Conservation (phyloP, 257 asterid species). For the Solanum acaule region DNA sequence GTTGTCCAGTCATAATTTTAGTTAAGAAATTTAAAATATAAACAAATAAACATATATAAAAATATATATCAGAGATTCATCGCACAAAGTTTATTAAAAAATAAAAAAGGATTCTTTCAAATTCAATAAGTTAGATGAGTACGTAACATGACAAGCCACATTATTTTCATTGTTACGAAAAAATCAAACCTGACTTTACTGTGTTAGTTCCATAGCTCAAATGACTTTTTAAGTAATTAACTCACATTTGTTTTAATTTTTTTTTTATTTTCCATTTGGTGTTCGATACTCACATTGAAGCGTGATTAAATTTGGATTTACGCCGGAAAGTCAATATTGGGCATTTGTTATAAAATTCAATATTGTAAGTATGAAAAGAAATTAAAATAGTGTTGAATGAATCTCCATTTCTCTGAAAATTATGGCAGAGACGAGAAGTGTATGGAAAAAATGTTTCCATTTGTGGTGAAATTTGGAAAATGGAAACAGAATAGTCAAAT, state of each 20-base stretch:
- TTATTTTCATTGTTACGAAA: too few species aligned
- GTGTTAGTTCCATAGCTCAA: not conserved
- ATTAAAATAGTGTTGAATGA: not conserved
- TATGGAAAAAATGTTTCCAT: not conserved
- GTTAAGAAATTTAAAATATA: too few species aligned
- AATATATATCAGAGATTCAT: too few species aligned
- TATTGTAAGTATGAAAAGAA: not conserved
- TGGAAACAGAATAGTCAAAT: not conserved
- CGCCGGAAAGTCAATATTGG: too few species aligned
- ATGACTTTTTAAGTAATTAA: not conserved
- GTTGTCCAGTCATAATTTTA: too few species aligned
- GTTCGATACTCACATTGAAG: not conserved
- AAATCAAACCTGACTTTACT: not conserved
- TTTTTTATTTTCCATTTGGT: too few species aligned
- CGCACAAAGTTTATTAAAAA: not conserved
- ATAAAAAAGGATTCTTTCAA: too few species aligned
- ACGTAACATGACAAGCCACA: not conserved
- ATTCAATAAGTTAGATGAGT: not conserved
- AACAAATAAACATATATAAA: too few species aligned
- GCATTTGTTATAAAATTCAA: not conserved
- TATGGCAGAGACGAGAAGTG: not conserved
- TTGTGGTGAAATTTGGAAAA: not conserved
- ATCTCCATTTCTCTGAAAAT: not conserved
- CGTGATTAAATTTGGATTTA: accelerated
- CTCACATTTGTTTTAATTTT: not conserved